A percentile compares a stretch with the other conserved stretches of the same genome.
Evolutionary conservation across 2,329 filamentous ascomycete genomes (phyloP).

Genomic region (Xylaria sp.): DNA sequence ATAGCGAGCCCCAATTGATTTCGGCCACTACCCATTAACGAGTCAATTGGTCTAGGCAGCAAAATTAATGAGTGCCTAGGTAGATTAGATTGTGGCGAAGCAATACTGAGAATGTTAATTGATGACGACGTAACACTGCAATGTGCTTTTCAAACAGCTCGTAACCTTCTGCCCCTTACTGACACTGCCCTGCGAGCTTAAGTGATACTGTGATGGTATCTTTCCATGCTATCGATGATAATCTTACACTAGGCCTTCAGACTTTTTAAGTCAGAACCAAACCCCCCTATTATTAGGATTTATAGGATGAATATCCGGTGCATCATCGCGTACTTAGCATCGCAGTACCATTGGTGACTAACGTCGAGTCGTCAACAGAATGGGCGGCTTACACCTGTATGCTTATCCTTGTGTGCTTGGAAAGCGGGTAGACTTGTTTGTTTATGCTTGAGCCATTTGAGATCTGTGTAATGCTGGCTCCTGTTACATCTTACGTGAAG

Average conservation of each 20-base stretch:
- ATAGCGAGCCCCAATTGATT: not conserved
- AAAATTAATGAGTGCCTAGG: conserved; percentile 19
- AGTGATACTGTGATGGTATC: not conserved
- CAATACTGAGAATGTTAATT: conserved; percentile 5
- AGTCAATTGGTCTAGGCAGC: conserved; percentile 15
- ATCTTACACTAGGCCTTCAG: not conserved
- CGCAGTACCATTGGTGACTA: conserved; percentile 11
- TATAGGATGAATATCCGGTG: conserved; percentile 26
- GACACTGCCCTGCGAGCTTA: not conserved
- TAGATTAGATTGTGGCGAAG: conserved; percentile 32
- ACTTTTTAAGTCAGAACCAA: not conserved
- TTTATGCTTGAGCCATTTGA: not conserved
- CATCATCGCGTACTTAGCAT: conserved; percentile 10
- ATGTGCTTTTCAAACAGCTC: conserved; percentile 14
- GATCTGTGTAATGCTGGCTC: conserved; percentile 4
- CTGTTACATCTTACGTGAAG: conserved; percentile 17
- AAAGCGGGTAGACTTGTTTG: not conserved
- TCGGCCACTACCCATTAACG: not conserved
- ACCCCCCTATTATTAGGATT: conserved; percentile 19
- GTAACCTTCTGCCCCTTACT: conserved; percentile 5
- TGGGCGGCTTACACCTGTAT: conserved; percentile 6
- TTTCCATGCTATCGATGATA: not conserved
- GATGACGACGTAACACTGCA: conserved; percentile 13
- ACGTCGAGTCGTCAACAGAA: conserved; percentile 13
- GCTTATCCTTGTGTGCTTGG: not conserved